Conservation (phyloP, 768 basidiomycete species). For the Pholiota conissans region DNA sequence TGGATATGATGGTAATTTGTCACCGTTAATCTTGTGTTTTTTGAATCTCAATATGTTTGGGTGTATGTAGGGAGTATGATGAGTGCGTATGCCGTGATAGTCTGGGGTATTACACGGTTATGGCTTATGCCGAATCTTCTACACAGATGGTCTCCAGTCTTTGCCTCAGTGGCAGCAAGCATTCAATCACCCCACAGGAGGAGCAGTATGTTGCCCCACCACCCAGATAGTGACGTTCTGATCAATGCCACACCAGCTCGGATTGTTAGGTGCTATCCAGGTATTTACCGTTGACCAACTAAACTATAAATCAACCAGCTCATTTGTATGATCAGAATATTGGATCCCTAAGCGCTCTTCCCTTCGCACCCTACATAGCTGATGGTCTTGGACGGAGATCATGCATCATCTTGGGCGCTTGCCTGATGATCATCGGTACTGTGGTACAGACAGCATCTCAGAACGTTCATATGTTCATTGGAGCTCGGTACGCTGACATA, state of each 20-base stretch:
- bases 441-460: slow-evolving; percentile 52
- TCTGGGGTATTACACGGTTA: too few relatives aligned
- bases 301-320: neutral
- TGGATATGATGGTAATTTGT: slow-evolving; percentile 27
- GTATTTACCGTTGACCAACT: neutral
- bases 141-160: slow-evolving; percentile 23
- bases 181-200: slow-evolving; percentile 18
- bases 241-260: too few relatives aligned
- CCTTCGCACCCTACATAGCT: slow-evolving; percentile 28
- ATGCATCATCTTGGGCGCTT: slow-evolving; percentile 50
- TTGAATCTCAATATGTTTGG: neutral
- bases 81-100: slow-evolving; percentile 19
- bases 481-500: slow-evolving; percentile 36
- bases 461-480: slow-evolving; percentile 57
- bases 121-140: too few relatives aligned
- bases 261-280: slow-evolving; percentile 23
- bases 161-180: slow-evolving; percentile 19
- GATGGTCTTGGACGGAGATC: slow-evolving; percentile 52
- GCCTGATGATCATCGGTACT: slow-evolving; percentile 49
- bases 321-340: slow-evolving; percentile 15
- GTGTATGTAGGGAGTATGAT: slow-evolving; percentile 26
- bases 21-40: neutral
- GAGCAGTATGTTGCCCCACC: too few relatives aligned
- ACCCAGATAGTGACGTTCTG: too few relatives aligned
- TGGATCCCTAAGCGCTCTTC: slow-evolving; percentile 20